Base-by-base conservation (phyloP, 2,329 filamentous ascomycete species). In the Colletotrichum sp. region DNA sequence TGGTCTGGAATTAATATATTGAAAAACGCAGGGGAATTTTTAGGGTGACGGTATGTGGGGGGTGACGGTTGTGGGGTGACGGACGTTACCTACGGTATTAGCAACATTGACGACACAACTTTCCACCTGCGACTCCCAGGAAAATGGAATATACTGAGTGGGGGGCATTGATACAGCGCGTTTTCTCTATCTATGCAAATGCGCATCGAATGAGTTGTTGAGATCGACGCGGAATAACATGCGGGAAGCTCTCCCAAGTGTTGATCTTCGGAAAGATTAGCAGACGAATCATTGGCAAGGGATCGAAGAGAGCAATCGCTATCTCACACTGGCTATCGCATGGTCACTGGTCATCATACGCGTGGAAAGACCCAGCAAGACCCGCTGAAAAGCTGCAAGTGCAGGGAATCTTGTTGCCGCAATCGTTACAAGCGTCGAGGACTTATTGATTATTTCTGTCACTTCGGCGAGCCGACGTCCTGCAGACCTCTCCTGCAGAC, bases 201-300 rank as follows among this genome's bases (percentile, higher is more conserved):
- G 69, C 38, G 31, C 29, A 59, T 21, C 64, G 69, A n/a, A 74
- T 72, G 29, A 74, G 47, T 21, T 47, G 64, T 27, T 72, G 69
- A 12, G 61, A 31, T 3, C 64, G 64, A 21, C 64, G 63, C 6
- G 72, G 69, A 38, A 74, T 34, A 6, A 72, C 15, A 6, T 33
- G 24, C 3, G 69, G 34, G 16, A 69, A 57, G 16, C 43, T 18
- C 6, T 51, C 34, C 15, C 29, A 58, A 4, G 34, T 15, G 11
- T 66, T 34, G 9, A 4, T n/a, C 64, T 66, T 66, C 54, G 16
- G 27, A 31, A 8, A 31, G 16, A n/a, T 62, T 31, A 38, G 18
- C 8, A 36, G 18, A 13, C n/a, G 5, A 16, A 11, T 13, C 6
- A 66, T 12, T 27, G 8, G 4, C 7, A 66, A 27, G 13, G 29